Conservation (phyloP, 257 asterid genomes). For the Nicotiana sylvestris region DNA sequence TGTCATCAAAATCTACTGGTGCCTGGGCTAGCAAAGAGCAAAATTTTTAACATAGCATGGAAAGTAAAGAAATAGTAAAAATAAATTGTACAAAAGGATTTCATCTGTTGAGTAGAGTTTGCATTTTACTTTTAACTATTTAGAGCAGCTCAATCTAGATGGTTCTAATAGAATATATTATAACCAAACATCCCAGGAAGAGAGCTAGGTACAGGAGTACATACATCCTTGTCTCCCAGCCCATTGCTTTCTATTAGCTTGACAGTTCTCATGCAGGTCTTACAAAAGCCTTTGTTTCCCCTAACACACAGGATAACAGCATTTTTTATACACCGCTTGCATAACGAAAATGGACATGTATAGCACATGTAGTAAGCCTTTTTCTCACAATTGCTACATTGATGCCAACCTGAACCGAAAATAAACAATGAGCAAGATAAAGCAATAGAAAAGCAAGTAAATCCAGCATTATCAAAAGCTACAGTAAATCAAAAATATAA, state of each 20-base stretch:
- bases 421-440: conserved; percentile 10
- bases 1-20: conserved; percentile 76
- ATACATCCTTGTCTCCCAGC: conserved; percentile 52
- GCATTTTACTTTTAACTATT: no score
- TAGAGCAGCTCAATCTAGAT: background rate
- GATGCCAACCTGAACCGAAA: conserved; percentile 85
- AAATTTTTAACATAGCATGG: background rate
- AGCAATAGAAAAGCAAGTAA: background rate
- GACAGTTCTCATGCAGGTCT: conserved; percentile 76
- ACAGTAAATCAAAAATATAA: no score
- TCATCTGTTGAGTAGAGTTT: no score
- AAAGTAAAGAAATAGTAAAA: no score
- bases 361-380: conserved; percentile 84
- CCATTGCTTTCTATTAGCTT: conserved; percentile 60
- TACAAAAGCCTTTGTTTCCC: conserved; percentile 95
- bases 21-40: conserved; percentile 38
- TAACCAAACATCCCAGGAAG: conserved; percentile 8
- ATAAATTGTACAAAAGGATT: no score
- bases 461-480: background rate
- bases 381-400: conserved; percentile 89
- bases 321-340: conserved; percentile 83
- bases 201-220: conserved; percentile 24
- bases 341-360: conserved; percentile 85
- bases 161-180: background rate
- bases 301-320: conserved; percentile 62